Evolutionary conservation across 495 filamentous ascomycete species (phyloP), one percentile per base, ranked within the genome.

Genomic region (Astrothelium macrocarpum): DNA sequence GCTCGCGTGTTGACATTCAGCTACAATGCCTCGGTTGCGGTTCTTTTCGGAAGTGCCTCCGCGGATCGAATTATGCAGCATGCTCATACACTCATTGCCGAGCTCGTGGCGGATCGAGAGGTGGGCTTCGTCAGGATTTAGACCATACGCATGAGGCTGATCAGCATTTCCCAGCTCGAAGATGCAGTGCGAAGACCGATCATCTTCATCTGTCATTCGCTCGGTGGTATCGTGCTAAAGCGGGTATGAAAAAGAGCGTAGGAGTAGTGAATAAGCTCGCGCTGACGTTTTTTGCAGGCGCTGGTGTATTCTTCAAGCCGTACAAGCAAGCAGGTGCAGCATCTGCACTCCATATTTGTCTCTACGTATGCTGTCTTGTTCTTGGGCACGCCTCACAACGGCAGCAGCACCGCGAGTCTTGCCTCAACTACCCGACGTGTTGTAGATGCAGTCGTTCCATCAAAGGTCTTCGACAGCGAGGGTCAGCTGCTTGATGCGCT

Each of bases 321-420:
- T 23, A 81, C 79, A 9, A 83, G 81, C 39, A 83, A 84, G 61
- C 83, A 87, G 67, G 86, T 85, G 20, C 82, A 89, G 68, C 85
- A 90, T 66, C 79, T 89, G 4, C 84, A 90, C 29, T 90, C 88
- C 4, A 84, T 95, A 28, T 91, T 84, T 66, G 86, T 92, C 10
- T 91, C 89, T 1, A 93, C 90, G 0, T 95, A 87, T 63, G 90
- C 88, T 23, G 85, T 95, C 32, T 79, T 95, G 26, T 95, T 95
- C 70, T 79, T 95, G 32, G 90, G 90, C 23, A 95, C 90, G n/a
- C 90, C 90, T 10, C 90, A 95, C 70, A 86, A 82, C 53, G 90
- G 90, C 0, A 84, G 89, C 2, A 86, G 90, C 66, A 70, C 88
- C 16, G 90, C 90, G 9, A 83, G 83, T 73, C 92, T 88, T 89